These are phyloP conservation scores for Rosellinia necatrix DNA, from an alignment of 2,329 filamentous ascomycete species.

Conservation along the genomic window DNA sequence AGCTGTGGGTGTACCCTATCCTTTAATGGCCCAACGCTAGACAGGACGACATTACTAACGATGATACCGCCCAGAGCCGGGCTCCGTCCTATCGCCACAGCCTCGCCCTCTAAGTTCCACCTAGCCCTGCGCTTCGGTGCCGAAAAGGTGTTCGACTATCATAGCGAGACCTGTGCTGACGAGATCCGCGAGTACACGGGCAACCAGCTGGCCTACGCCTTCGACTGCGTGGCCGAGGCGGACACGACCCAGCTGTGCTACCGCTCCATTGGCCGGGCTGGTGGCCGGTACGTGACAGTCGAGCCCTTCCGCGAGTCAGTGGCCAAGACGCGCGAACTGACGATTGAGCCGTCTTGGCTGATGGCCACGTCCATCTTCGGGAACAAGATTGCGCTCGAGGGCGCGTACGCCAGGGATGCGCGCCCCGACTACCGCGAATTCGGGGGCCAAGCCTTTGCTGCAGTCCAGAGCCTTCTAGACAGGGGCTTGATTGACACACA, in stretches of 20 bases:
- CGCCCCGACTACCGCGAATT: constrained; percentile 1
- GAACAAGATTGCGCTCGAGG: constrained; percentile 9
- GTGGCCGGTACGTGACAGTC: constrained; percentile 45
- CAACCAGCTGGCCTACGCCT: constrained; percentile 44
- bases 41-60: too few species aligned
- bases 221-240: constrained; percentile 50
- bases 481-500: constrained; percentile 19
- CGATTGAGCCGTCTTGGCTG: constrained; percentile 27
- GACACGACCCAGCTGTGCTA: constrained; percentile 46
- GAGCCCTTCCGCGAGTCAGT: constrained; percentile 40
- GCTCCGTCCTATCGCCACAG: constrained; percentile 49
- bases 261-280: constrained; percentile 43
- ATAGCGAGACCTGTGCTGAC: constrained; percentile 39
- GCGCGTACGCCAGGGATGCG: constrained; percentile 12
- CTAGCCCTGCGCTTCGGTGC: constrained; percentile 50
- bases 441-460: constrained; percentile 9
- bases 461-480: constrained; percentile 23
- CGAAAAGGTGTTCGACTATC: constrained; percentile 51
- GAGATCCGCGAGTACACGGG: constrained; percentile 46
- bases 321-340: constrained; percentile 19
- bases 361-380: constrained; percentile 24
- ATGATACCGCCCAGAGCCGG: constrained; percentile 42
- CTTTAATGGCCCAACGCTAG: background rate
- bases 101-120: constrained; percentile 48
- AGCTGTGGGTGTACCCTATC: constrained; percentile 2